Conservation (phyloP, 495 filamentous ascomycete species). For the Neurospora sp. region DNA sequence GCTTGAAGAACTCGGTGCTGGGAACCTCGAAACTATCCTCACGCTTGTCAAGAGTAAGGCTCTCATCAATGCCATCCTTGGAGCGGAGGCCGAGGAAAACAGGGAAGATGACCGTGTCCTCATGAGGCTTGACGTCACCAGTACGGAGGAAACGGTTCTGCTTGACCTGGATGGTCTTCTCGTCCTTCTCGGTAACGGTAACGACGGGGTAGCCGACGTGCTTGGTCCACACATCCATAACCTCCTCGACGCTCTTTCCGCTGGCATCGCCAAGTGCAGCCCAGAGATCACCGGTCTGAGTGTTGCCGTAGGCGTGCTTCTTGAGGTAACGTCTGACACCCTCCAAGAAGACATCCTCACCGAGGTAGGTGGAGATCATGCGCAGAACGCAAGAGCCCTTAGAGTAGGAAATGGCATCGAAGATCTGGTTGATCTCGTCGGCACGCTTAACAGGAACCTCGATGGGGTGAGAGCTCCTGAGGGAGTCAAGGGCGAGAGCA, state of each 20-base stretch:
- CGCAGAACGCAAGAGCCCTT: constrained; percentile 93
- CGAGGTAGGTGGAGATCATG: constrained; percentile 95
- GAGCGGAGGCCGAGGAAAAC: constrained; percentile 62
- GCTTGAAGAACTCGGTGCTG: constrained; percentile 62
- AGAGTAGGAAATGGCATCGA: constrained; percentile 94
- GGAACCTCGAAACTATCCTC: constrained; percentile 62
- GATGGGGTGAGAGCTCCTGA: constrained; percentile 92
- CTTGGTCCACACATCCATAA: constrained; percentile 75
- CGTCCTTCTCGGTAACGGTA: constrained; percentile 50
- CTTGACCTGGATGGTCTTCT: constrained; percentile 53
- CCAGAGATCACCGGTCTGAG: constrained; percentile 84
- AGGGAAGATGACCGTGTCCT: constrained; percentile 68
- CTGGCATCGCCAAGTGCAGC: constrained; percentile 79
- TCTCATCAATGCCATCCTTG: constrained; percentile 52
- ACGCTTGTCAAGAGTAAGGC: constrained; percentile 56
- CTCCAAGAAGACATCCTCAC: constrained; percentile 88
- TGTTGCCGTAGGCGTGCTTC: constrained; percentile 86
- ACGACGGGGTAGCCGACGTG: constrained; percentile 67
- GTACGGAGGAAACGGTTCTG: constrained; percentile 71
- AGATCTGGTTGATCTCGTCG: constrained; percentile 96
- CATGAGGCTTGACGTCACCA: constrained; percentile 70
- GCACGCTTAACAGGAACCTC: constrained; percentile 93
- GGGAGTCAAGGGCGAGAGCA: constrained; percentile 77
- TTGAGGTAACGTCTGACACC: constrained; percentile 86
- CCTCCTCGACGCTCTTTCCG: constrained; percentile 74